Evolutionary conservation across 2,329 filamentous ascomycete species (phyloP), one percentile per base, ranked within the genome.

Genomic region (Verticillium longisporum): DNA sequence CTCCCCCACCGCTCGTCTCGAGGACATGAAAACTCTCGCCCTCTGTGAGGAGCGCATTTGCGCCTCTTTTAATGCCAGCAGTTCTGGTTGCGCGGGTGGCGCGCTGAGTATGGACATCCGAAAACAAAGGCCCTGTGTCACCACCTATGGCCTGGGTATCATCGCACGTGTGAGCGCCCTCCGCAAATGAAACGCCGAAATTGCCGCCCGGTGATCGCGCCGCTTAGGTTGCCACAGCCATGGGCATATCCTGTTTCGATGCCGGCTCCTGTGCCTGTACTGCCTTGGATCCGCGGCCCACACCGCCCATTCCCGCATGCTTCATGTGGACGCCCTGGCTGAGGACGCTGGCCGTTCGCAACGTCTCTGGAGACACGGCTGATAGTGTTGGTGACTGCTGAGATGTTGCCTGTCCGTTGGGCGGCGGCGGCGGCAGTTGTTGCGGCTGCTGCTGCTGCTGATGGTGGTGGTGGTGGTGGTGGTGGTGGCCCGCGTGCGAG

Each of bases 271-370:
- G 63, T 31, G 62, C 54, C 33, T 55, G 54, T 31, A n/a, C 63
- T 18, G 63, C 60, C 60, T 63, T 64, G 21, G 63, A 57, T 50
- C 61, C 60, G 15, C 63, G 63, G 54, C 63, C 60, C 37, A 62
- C 63, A 15, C 18, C 11, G 18, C 34, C 37, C 26, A 38, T 21
- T 10, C 7, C n/a, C 37, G 56, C 61, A 6, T 61, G 63, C 62
- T 63, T 64, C 62, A 64, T 62, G 37, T 63, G 63, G 32, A 60
- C 58, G 57, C 60, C 61, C 11, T 64, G 63, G 13, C 59, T 60
- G 11, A 64, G 57, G 55, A 64, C 62, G 14, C 61, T 64, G 15
- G 63, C 63, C 55, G 60, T 63, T 34, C 60, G 56, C 5, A 64
- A 55, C 57, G 63, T 63, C 41, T 64, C 61, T 26, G 63, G 63